Conservation (phyloP, 1,284 basidiomycete species). For the Phlebopus sp. region DNA sequence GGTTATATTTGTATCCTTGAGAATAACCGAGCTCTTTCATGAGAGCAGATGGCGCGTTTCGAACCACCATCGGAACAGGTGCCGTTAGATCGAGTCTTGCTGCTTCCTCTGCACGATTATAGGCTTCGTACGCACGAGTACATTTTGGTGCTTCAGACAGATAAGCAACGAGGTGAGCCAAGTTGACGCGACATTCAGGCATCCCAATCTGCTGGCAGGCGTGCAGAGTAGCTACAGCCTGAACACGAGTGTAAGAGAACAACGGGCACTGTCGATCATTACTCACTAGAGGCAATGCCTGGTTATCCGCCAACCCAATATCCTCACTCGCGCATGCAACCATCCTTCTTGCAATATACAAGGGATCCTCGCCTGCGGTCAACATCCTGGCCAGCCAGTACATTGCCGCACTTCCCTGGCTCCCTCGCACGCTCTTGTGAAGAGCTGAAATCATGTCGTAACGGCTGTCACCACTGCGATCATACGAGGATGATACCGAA, state of each 20-base stretch:
- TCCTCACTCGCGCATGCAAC: slow-evolving; percentile 87
- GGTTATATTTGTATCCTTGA: slow-evolving; percentile 76
- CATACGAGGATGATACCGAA: slow-evolving; percentile 63
- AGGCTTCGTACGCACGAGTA: slow-evolving; percentile 76
- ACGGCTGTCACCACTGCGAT: slow-evolving; percentile 71
- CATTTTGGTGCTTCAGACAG: slow-evolving; percentile 83
- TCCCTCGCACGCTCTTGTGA: slow-evolving; percentile 85
- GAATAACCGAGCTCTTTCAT: slow-evolving; percentile 84
- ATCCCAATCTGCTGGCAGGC: slow-evolving; percentile 84
- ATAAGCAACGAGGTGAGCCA: slow-evolving; percentile 81
- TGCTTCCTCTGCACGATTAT: slow-evolving; percentile 66
- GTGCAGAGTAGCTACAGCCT: slow-evolving; percentile 77
- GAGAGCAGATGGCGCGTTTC: slow-evolving; percentile 85
- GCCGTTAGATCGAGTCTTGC: slow-evolving; percentile 52
- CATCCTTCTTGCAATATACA: slow-evolving; percentile 81
- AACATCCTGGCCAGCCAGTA: slow-evolving; percentile 90
- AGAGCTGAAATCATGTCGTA: slow-evolving; percentile 89
- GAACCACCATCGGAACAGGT: slow-evolving; percentile 73
- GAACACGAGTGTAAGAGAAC: slow-evolving; percentile 4
- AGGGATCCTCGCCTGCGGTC: slow-evolving; percentile 82
- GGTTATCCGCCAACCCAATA: slow-evolving; percentile 74
- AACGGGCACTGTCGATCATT: background rate
- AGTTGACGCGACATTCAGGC: slow-evolving; percentile 77
- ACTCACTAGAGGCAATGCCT: slow-evolving; percentile 68
- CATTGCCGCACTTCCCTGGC: slow-evolving; percentile 77